Conservation (phyloP, 2,329 filamentous ascomycete genomes). For the Piedraia hortae region DNA sequence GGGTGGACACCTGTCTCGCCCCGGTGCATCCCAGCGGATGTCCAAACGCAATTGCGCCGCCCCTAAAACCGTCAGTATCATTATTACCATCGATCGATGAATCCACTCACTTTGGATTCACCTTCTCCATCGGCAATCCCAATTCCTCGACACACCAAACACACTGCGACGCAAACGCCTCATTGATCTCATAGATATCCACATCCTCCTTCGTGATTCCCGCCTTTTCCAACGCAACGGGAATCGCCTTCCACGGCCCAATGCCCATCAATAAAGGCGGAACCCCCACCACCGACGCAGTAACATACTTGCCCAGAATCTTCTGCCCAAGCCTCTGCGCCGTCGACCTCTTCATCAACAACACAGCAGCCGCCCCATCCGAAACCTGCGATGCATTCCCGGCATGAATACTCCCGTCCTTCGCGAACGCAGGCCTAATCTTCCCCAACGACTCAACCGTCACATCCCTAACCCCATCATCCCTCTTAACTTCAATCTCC, state of each 20-base stretch:
- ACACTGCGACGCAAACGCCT: constrained; percentile 90
- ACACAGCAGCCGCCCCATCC: constrained; percentile 79
- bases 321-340: constrained; percentile 68
- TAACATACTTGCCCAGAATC: constrained; percentile 79
- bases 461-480: constrained; percentile 69
- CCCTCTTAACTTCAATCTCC: constrained; percentile 53
- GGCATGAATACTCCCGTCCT: constrained; percentile 80
- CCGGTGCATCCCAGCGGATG: constrained; percentile 90
- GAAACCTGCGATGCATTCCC: constrained; percentile 91
- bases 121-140: constrained; percentile 53
- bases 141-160: constrained; percentile 82
- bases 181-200: constrained; percentile 97
- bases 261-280: constrained; percentile 86
- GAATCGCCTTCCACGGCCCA: constrained; percentile 87
- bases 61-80: constrained; percentile 1
- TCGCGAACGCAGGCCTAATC: constrained; percentile 71
- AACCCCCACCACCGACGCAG: constrained; percentile 64
- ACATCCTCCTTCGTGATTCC: constrained; percentile 72
- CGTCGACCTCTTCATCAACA: constrained; percentile 82
- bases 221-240: constrained; percentile 65
- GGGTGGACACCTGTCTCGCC: constrained; percentile 71
- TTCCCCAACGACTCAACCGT: constrained; percentile 72
- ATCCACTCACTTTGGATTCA: constrained; percentile 91
- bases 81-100: constrained; percentile 34
- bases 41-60: constrained; percentile 14